Conservation (phyloP, 148 eudicot genomes). For the Chenopodium formosanum region DNA sequence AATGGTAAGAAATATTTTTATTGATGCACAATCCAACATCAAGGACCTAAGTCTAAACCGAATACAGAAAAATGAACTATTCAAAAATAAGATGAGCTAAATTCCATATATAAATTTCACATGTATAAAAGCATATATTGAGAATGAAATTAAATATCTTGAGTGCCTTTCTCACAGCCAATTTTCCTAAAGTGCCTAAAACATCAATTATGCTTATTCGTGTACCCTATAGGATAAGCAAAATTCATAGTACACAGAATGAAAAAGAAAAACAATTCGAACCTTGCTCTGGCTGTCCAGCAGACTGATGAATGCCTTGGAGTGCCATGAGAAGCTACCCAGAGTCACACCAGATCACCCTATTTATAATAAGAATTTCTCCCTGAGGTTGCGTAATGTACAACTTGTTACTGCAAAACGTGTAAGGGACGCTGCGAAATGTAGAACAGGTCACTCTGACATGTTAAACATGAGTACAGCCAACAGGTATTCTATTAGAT, state of each 20-base stretch:
- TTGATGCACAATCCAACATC: background rate
- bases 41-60: background rate
- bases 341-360: slow-evolving; percentile 25
- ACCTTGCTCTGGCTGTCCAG: slow-evolving; percentile 31
- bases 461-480: slow-evolving; percentile 8
- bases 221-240: background rate
- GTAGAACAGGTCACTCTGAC: slow-evolving; percentile 18
- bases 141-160: background rate
- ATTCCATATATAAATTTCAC: background rate
- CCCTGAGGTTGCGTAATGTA: slow-evolving; percentile 25
- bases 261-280: slow-evolving; percentile 1
- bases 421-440: slow-evolving; percentile 17
- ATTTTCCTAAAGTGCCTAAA: slow-evolving; percentile 1
- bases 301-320: slow-evolving; percentile 16
- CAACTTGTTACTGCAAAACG: slow-evolving; percentile 17
- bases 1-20: background rate
- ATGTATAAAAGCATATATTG: background rate
- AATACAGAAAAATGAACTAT: background rate
- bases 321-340: slow-evolving; percentile 33
- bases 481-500: background rate
- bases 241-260: background rate
- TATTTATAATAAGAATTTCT: slow-evolving; percentile 21
- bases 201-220: background rate
- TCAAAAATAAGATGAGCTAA: background rate
- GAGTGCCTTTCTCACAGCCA: slow-evolving; percentile 10